Evolutionary conservation across 768 basidiomycete species (phyloP).

Genomic region (Hypholoma sublateritium): DNA sequence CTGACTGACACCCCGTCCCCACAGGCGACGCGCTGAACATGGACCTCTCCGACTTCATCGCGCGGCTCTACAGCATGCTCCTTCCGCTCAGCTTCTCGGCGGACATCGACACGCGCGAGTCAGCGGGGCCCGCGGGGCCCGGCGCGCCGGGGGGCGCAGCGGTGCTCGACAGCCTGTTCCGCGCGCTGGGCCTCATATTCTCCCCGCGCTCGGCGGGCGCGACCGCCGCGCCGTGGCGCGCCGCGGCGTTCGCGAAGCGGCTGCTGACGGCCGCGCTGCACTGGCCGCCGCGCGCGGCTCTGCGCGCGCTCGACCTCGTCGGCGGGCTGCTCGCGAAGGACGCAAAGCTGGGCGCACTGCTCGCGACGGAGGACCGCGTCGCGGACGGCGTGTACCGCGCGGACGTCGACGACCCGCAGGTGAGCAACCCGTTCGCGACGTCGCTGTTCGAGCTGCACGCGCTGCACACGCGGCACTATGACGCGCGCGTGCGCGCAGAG

Average conservation of each 20-base stretch:
- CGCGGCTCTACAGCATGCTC: constrained; percentile 80
- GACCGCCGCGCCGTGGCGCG: constrained; percentile 65
- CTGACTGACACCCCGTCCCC: constrained; percentile 7
- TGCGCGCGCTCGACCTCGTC: constrained; percentile 76
- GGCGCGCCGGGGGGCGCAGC: constrained; percentile 16
- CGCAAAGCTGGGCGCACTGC: constrained; percentile 75
- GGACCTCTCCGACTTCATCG: constrained; percentile 88
- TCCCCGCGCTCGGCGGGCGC: constrained; percentile 62
- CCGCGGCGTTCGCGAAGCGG: constrained; percentile 94
- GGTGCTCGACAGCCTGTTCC: constrained; percentile 77
- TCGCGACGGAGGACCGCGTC: constrained; percentile 85
- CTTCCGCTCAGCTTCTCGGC: constrained; percentile 67
- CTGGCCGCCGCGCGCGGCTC: constrained; percentile 69
- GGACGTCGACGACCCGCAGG: constrained; percentile 86
- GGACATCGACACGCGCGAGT: constrained; percentile 49
- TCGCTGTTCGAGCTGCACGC: constrained; percentile 84
- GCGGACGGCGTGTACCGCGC: constrained; percentile 84
- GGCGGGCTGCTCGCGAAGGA: constrained; percentile 72
- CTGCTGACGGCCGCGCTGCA: constrained; percentile 77
- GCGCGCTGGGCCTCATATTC: constrained; percentile 80
- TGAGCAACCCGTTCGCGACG: constrained; percentile 79
- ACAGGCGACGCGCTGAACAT: constrained; percentile 96
- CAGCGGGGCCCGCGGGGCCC: constrained; percentile 16
- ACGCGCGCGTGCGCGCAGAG: constrained; percentile 65
- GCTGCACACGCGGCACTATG: constrained; percentile 59